These are phyloP conservation scores for Neurospora sp. DNA, from an alignment of 495 filamentous ascomycete species.

Conservation along the genomic window DNA sequence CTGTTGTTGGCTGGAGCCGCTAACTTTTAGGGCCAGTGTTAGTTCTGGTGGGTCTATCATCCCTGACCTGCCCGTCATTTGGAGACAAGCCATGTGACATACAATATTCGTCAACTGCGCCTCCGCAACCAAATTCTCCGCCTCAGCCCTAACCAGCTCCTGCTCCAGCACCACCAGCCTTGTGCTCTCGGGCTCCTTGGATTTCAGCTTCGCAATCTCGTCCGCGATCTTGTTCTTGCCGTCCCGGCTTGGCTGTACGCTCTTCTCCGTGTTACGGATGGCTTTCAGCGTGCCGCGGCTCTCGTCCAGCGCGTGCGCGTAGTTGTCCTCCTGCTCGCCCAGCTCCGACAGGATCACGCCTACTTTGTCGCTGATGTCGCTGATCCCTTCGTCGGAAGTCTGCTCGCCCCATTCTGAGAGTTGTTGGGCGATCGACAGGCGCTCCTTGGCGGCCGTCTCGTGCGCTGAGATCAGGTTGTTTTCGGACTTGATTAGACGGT, in stretches of 20 bases:
- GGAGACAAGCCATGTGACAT: constrained; percentile 16
- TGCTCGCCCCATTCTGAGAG: constrained; percentile 96
- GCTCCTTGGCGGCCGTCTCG: constrained; percentile 71
- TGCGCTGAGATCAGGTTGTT: constrained; percentile 77
- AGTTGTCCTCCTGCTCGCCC: constrained; percentile 82
- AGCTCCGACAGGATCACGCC: constrained; percentile 85
- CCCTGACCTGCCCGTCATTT: background rate
- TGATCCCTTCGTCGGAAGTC: constrained; percentile 74
- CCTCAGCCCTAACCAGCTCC: constrained; percentile 90
- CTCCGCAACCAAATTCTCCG: constrained; percentile 90
- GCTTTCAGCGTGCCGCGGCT: constrained; percentile 70
- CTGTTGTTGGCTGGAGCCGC: background rate
- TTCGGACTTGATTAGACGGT: constrained; percentile 83
- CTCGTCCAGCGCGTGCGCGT: constrained; percentile 80
- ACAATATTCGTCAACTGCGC: constrained; percentile 93
- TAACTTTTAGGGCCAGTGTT: background rate
- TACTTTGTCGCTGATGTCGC: constrained; percentile 86
- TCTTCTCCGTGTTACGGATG: constrained; percentile 84
- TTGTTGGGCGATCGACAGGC: constrained; percentile 72
- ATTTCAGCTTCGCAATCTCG: constrained; percentile 81
- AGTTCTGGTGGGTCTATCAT: background rate
- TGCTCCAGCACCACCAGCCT: constrained; percentile 79
- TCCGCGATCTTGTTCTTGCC: constrained; percentile 75
- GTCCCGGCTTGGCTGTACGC: constrained; percentile 85
- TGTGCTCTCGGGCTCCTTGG: constrained; percentile 73